Evolutionary conservation across 2,329 filamentous ascomycete genomes (phyloP).

Genomic region (Hymenoscyphus infarciens): DNA sequence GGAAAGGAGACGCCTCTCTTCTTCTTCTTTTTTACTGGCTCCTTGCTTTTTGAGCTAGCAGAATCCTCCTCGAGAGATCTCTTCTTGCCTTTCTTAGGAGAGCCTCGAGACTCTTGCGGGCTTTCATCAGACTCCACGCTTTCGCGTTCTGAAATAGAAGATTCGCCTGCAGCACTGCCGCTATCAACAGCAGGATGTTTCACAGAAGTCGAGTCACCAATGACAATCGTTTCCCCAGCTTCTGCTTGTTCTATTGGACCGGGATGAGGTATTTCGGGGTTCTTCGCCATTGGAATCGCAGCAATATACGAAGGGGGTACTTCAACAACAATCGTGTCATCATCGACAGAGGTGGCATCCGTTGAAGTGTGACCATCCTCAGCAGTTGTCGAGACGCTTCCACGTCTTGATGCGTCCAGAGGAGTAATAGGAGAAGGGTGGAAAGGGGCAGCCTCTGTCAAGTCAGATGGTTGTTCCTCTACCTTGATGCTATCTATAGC

Average conservation of each 20-base stretch:
- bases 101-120: not conserved
- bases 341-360: conserved; percentile 36
- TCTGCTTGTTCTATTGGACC: conserved; percentile 21
- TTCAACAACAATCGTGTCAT: conserved; percentile 34
- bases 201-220: conserved; percentile 23
- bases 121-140: conserved; percentile 17
- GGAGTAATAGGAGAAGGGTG: conserved; percentile 20
- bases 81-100: conserved; percentile 6
- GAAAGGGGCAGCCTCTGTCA: conserved; percentile 12
- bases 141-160: conserved; percentile 23
- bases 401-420: conserved; percentile 16
- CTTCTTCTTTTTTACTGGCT: conserved; percentile 20
- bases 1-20: conserved; percentile 18
- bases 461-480: conserved; percentile 18
- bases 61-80: conserved; percentile 7
- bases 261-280: conserved; percentile 8
- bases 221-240: conserved; percentile 22
- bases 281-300: conserved; percentile 20
- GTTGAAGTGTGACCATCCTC: conserved; percentile 27
- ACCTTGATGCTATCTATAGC: conserved; percentile 15
- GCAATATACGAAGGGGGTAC: conserved; percentile 13
- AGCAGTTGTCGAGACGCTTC: conserved; percentile 16
- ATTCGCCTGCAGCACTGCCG: conserved; percentile 13
- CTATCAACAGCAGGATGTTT: conserved; percentile 27
- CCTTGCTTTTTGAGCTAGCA: not conserved